Conservation (phyloP, 345 rosid genomes). For the Lagerstroemia speciosa region DNA sequence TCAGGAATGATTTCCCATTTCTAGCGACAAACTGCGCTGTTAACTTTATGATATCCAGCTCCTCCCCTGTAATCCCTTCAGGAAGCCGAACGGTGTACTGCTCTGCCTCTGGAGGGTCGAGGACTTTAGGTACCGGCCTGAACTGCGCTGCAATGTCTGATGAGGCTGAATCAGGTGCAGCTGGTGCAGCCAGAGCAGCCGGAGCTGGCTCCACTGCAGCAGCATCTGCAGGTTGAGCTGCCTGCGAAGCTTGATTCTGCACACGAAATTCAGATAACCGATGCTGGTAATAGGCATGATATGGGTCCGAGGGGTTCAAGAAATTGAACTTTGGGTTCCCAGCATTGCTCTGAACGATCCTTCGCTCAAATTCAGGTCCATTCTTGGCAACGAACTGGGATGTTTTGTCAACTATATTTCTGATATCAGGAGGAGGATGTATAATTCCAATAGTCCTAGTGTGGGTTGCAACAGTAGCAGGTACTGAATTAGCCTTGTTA, state of each 20-base stretch:
- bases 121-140: slow-evolving; percentile 47
- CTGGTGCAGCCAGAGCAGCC: slow-evolving; percentile 14
- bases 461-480: slow-evolving; percentile 59
- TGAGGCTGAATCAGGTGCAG: slow-evolving; percentile 33
- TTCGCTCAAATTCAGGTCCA: slow-evolving; percentile 74
- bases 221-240: slow-evolving; percentile 24
- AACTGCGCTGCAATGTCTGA: slow-evolving; percentile 60
- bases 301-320: slow-evolving; percentile 55
- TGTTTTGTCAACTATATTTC: slow-evolving; percentile 73
- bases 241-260: slow-evolving; percentile 42
- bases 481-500: slow-evolving; percentile 22
- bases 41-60: slow-evolving; percentile 73
- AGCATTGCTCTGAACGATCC: slow-evolving; percentile 57
- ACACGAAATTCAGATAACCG: slow-evolving; percentile 56
- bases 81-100: slow-evolving; percentile 74
- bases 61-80: slow-evolving; percentile 72
- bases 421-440: slow-evolving; percentile 79
- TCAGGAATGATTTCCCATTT: slow-evolving; percentile 68
- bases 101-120: slow-evolving; percentile 68
- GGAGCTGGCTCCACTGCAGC: slow-evolving; percentile 26
- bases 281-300: slow-evolving; percentile 73
- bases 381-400: slow-evolving; percentile 65
- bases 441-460: slow-evolving; percentile 76
- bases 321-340: slow-evolving; percentile 69
- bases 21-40: slow-evolving; percentile 85